Percentiles rank a stretch among this genome's conserved stretches.
Conservation (phyloP, 352 stramenopile genomes). For the Plasmopara halstedii region DNA sequence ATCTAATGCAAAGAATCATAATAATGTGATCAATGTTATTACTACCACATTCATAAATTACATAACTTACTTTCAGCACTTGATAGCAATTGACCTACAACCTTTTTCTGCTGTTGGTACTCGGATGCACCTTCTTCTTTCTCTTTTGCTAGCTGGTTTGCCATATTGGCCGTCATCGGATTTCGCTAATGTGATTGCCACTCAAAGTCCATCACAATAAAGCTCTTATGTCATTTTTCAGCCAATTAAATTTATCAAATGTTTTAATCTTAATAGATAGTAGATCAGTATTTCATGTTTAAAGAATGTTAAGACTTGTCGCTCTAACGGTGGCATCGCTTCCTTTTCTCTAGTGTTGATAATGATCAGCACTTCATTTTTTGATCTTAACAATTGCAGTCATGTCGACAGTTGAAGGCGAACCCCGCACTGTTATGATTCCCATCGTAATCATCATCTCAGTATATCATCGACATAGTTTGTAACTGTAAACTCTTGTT, state of each 20-base stretch:
- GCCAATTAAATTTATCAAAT: conserved; percentile 7
- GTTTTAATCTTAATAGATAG: no score
- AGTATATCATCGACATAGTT: no score
- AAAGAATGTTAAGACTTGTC: no score
- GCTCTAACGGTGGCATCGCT: no score
- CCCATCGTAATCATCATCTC: conserved; percentile 6
- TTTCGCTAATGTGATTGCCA: conserved; percentile 16
- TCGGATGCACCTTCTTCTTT: conserved; percentile 57
- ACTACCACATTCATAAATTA: no score
- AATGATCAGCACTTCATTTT: no score
- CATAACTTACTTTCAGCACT: conserved; percentile 54
- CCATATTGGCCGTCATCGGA: conserved; percentile 22
- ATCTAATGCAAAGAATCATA: conserved; percentile 26
- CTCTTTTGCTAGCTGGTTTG: conserved; percentile 25
- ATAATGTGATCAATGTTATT: no score
- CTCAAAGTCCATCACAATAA: conserved; percentile 13
- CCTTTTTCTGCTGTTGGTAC: conserved; percentile 74
- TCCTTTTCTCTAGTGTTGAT: no score
- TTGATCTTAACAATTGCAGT: conserved; percentile 1
- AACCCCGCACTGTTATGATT: conserved; percentile 7
- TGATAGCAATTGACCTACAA: conserved; percentile 63
- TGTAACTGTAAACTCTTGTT: no score
- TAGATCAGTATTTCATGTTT: no score
- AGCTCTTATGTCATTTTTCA: no score
- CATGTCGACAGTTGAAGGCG: conserved; percentile 12